Conservation (phyloP, 139 green algal species). For the Tetradesmus obliquus region DNA sequence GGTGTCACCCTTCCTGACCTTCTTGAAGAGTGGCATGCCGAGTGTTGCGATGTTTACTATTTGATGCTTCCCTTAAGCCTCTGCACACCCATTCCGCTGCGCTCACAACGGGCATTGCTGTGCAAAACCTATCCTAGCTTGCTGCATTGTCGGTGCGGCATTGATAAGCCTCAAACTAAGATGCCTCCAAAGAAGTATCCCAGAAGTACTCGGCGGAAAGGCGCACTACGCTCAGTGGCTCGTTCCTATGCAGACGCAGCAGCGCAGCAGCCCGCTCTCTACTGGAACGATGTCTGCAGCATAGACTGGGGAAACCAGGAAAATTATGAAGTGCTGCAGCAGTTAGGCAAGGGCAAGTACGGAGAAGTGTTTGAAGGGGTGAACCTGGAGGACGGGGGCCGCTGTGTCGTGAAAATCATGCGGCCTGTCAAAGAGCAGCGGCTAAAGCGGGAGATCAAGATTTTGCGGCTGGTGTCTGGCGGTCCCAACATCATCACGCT, state of each 20-base stretch:
- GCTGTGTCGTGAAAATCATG: slow-evolving; percentile 98
- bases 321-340: slow-evolving; percentile 81
- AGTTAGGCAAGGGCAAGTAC: slow-evolving; percentile 99
- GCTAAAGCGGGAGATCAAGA: slow-evolving; percentile 97
- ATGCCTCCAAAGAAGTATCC: slow-evolving; percentile 65
- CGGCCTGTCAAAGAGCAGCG: slow-evolving; percentile 99
- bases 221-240: slow-evolving; percentile 56
- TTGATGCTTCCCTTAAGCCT: background rate
- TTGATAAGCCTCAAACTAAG: background rate
- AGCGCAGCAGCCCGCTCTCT: slow-evolving; percentile 83
- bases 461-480: slow-evolving; percentile 96
- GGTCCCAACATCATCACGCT: slow-evolving; percentile 98
- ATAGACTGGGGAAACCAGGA: slow-evolving; percentile 80
- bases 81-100: background rate
- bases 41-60: background rate
- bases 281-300: slow-evolving; percentile 95
- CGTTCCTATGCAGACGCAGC: slow-evolving; percentile 91
- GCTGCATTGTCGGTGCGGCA: background rate
- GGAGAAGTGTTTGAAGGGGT: slow-evolving; percentile 98
- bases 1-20: background rate
- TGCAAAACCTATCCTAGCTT: background rate
- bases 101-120: background rate
- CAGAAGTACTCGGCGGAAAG: slow-evolving; percentile 45
- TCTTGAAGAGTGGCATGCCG: background rate
- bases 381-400: slow-evolving; percentile 63